These are phyloP conservation scores for Patellaria atrata DNA, from an alignment of 495 filamentous ascomycete genomes.

Conservation along the genomic window DNA sequence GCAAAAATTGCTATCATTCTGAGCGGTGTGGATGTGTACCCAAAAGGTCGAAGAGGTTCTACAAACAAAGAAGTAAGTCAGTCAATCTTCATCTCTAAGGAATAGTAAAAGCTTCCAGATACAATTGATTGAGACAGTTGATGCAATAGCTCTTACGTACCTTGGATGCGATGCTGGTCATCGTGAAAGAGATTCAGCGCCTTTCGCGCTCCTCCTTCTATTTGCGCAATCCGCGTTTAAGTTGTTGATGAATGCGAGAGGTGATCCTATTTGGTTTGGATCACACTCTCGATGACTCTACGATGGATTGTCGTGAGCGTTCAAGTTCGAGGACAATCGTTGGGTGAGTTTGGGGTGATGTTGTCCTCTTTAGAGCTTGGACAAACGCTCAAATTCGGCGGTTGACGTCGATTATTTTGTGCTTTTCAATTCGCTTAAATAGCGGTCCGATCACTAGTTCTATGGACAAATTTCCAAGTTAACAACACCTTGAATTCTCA, in stretches of 20 bases:
- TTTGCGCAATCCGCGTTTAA: constrained; percentile 15
- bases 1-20: constrained; percentile 9
- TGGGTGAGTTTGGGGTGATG: too few species aligned
- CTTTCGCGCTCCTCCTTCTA: constrained; percentile 23
- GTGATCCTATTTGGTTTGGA: constrained; percentile 16
- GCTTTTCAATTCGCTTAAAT: too few species aligned
- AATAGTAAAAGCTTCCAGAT: not conserved
- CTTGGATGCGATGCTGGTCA: constrained; percentile 29
- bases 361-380: too few species aligned
- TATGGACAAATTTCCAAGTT: too few species aligned
- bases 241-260: constrained; percentile 6
- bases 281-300: constrained; percentile 11
- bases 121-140: not conserved
- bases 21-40: constrained; percentile 21
- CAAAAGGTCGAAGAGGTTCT: constrained; percentile 33
- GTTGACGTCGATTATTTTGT: too few species aligned
- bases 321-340: too few species aligned
- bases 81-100: not conserved
- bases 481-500: too few species aligned
- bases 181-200: constrained; percentile 23
- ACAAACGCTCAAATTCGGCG: too few species aligned
- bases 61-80: constrained; percentile 9
- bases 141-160: constrained; percentile 13
- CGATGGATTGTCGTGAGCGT: too few species aligned
- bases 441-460: too few species aligned